Percentiles rank a stretch among this genome's conserved stretches.
phyloP scores from a whole-genome alignment of 352 stramenopile genomes.

The Globisporangium nagaii region DNA sequence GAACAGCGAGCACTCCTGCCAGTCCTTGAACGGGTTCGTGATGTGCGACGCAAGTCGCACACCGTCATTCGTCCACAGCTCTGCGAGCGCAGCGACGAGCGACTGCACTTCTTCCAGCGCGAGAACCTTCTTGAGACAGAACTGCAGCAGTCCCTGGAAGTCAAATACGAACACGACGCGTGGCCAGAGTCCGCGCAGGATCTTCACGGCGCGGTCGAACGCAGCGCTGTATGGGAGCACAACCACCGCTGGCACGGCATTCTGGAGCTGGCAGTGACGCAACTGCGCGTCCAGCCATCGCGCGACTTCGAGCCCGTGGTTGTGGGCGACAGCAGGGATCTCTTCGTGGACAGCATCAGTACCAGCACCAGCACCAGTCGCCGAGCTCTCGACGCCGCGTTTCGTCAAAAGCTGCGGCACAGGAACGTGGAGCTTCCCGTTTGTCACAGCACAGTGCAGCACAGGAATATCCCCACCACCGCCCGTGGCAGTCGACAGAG shows the following conservation, averaged over 20 bases:
- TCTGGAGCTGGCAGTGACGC: slow-evolving; percentile 19
- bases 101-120: slow-evolving; percentile 26
- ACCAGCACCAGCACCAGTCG: background rate
- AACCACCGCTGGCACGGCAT: slow-evolving; percentile 32
- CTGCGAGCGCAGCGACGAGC: slow-evolving; percentile 26
- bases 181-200: slow-evolving; percentile 35
- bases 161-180: slow-evolving; percentile 32
- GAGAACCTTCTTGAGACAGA: slow-evolving; percentile 37
- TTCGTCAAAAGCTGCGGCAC: slow-evolving; percentile 24
- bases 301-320: slow-evolving; percentile 52
- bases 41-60: slow-evolving; percentile 10
- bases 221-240: slow-evolving; percentile 35
- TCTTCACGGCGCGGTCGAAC: slow-evolving; percentile 28
- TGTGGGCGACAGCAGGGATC: slow-evolving; percentile 15
- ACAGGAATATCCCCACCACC: slow-evolving; percentile 4
- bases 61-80: slow-evolving; percentile 27
- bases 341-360: background rate
- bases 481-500: background rate
- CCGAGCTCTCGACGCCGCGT: slow-evolving; percentile 13
- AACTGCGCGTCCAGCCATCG: slow-evolving; percentile 39
- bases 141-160: slow-evolving; percentile 44
- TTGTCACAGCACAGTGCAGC: slow-evolving; percentile 34
- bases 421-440: slow-evolving; percentile 27
- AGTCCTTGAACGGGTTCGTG: slow-evolving; percentile 25
- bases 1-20: slow-evolving; percentile 24